A percentile compares a stretch with the other conserved stretches of the same genome.
phyloP scores from a whole-genome alignment of 768 basidiomycete species.

The Phanerochaete sordida region DNA sequence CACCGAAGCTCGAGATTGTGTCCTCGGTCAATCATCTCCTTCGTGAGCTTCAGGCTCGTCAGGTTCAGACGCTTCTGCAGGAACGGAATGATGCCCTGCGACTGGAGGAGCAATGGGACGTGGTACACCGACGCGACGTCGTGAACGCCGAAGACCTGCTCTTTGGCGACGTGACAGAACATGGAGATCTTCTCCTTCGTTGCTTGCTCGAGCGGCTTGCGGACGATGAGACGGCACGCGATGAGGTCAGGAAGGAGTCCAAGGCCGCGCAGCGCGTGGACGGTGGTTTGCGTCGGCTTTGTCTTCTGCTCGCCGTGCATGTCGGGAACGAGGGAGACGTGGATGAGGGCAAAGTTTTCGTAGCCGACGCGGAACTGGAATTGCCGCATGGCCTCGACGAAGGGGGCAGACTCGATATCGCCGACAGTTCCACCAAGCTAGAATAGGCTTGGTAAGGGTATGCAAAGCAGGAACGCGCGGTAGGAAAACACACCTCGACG shows the following conservation, averaged over 20 bases:
- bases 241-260: constrained; percentile 91
- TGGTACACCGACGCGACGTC: constrained; percentile 97
- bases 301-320: constrained; percentile 99
- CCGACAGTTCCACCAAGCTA: constrained; percentile 98
- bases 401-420: constrained; percentile 97
- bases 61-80: constrained; percentile 82
- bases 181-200: constrained; percentile 97
- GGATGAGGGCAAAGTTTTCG: constrained; percentile 95
- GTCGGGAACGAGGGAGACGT: constrained; percentile 97
- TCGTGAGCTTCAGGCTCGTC: constrained; percentile 46
- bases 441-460: background rate
- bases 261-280: constrained; percentile 88
- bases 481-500: constrained; percentile 65
- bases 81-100: constrained; percentile 89
- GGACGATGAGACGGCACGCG: constrained; percentile 83
- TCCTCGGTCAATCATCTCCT: constrained; percentile 60
- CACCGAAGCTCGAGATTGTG: constrained; percentile 66
- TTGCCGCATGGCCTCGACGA: constrained; percentile 98
- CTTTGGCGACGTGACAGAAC: constrained; percentile 94
- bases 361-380: constrained; percentile 98
- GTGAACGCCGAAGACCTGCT: constrained; percentile 93
- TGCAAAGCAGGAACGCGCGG: background rate
- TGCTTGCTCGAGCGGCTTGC: constrained; percentile 73
- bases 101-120: constrained; percentile 86
- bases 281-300: constrained; percentile 96